phyloP scores from a whole-genome alignment of 768 basidiomycete genomes.

The Termitomyces heimii region DNA sequence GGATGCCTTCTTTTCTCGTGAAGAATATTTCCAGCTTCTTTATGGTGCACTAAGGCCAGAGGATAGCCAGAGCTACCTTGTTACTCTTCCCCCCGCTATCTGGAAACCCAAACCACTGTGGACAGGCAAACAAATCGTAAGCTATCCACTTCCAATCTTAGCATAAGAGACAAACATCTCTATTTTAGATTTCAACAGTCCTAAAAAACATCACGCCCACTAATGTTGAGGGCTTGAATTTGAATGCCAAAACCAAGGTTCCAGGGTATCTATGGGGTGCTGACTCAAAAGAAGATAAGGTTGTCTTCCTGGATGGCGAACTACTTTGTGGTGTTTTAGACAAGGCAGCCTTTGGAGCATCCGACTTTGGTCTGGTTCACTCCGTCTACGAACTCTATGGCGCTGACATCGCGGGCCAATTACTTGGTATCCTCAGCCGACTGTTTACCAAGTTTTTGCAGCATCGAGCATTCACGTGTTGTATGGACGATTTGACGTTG shows the following conservation, averaged over 20 bases:
- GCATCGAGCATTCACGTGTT: constrained; percentile 94
- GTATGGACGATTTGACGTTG: constrained; percentile 95
- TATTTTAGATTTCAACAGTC: constrained; percentile 81
- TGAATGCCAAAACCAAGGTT: constrained; percentile 85
- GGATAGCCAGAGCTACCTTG: constrained; percentile 63
- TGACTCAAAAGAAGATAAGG: constrained; percentile 77
- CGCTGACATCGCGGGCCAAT: constrained; percentile 78
- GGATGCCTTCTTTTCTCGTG: constrained; percentile 90
- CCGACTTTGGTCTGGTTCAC: constrained; percentile 94
- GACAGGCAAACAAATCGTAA: constrained; percentile 97
- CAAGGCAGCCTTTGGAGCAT: constrained; percentile 96
- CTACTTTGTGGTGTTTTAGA: constrained; percentile 91
- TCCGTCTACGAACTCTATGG: constrained; percentile 97
- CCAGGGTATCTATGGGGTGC: constrained; percentile 81
- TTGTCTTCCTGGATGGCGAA: constrained; percentile 90
- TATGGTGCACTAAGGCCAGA: constrained; percentile 94
- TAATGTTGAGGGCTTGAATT: constrained; percentile 74
- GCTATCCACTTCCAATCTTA: constrained; percentile 18
- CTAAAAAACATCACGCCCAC: constrained; percentile 86
- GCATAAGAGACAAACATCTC: not conserved
- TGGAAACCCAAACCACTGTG: constrained; percentile 89
- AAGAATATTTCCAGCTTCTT: constrained; percentile 93
- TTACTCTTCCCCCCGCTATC: constrained; percentile 85
- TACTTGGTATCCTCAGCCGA: constrained; percentile 89
- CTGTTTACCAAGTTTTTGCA: constrained; percentile 97